Evolutionary conservation across 305 asterid species (phyloP).

Genomic region (Fraxinus dipetala): DNA sequence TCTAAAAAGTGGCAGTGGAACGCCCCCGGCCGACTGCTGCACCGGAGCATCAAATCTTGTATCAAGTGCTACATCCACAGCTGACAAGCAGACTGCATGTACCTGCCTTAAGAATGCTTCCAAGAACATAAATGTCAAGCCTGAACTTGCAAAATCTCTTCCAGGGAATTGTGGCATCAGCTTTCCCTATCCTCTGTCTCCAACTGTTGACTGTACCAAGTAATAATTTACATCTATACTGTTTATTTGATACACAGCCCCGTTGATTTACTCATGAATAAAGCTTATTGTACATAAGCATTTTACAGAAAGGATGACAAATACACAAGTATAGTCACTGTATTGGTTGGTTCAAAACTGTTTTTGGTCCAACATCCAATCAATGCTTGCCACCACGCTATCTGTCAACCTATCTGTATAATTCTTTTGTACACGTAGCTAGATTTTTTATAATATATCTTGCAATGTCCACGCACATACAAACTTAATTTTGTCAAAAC

Average conservation of each 20-base stretch:
- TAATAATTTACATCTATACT: constrained; percentile 17
- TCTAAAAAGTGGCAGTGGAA: constrained; percentile 51
- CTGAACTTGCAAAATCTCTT: constrained; percentile 49
- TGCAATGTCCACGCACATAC: neutral
- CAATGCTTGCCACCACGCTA: too few relatives aligned
- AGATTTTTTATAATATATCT: neutral
- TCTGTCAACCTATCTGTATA: too few relatives aligned
- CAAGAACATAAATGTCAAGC: constrained; percentile 30
- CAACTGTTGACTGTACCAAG: constrained; percentile 64
- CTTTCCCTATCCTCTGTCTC: constrained; percentile 44
- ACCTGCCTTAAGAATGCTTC: constrained; percentile 58
- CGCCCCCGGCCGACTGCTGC: constrained; percentile 51
- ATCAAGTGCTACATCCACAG: constrained; percentile 33
- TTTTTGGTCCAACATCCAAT: too few relatives aligned
- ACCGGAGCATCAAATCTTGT: constrained; percentile 43
- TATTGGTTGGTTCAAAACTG: too few relatives aligned
- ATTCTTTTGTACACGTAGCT: too few relatives aligned
- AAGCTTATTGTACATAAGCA: too few relatives aligned
- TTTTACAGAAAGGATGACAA: too few relatives aligned
- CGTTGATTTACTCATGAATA: too few relatives aligned
- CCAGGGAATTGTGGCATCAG: constrained; percentile 55
- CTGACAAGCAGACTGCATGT: constrained; percentile 60
- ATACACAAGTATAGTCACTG: too few relatives aligned
- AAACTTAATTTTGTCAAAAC: neutral
- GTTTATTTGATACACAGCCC: too few relatives aligned